Evolutionary conservation across 495 filamentous ascomycete genomes (phyloP), one percentile per base, ranked within the genome.

Genomic region (Podospora bellae-mahoneyi): DNA sequence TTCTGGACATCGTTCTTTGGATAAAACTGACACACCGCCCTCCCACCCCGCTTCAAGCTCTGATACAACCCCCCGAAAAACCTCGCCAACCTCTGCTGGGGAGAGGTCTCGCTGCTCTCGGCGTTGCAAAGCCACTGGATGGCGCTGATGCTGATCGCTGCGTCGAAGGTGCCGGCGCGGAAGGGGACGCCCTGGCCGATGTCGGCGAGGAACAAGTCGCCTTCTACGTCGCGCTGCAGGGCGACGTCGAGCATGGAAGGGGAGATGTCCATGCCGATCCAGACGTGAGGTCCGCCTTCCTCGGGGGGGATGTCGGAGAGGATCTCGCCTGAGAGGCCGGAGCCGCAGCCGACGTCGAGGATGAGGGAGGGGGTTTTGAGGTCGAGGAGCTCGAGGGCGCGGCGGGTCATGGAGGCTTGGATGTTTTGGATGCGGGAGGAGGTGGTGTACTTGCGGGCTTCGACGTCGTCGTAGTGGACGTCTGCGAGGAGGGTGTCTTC

Each of bases 121-220:
- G 93, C 95, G 80, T 97, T 97, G 78, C 95, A 99, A 5, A 99
- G 84, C 95, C 95, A 99, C 77, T 99, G 95, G 32, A 99, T 91
- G 2, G 95, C 95, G 77, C 87, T 91, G 73, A 99, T 97, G 73
- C 88, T 92, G 70, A 99, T 92, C 16, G 95, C 95, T 5, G 94
- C 95, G 79, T 99, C 95, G 77, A 99, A 98, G 0, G 90, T 86
- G 9, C 95, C 95, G 0, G 95, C 85, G 7, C 95, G 90, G 78
- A 99, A 98, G 6, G 96, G 95, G 1, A 99, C 87, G 2, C 96
- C 95, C 75, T 99, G 95, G 0, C 95, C 95, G 60, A 96, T 94
- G 75, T 99, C 95, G 5, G 93, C 91, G 2, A 98, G 87, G 64
- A 99, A 81, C 5, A 99, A 79, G 78, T 98, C 96, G 1, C 96